phyloP scores from a whole-genome alignment of 1,284 basidiomycete genomes.

The Fistulina hepatica region DNA sequence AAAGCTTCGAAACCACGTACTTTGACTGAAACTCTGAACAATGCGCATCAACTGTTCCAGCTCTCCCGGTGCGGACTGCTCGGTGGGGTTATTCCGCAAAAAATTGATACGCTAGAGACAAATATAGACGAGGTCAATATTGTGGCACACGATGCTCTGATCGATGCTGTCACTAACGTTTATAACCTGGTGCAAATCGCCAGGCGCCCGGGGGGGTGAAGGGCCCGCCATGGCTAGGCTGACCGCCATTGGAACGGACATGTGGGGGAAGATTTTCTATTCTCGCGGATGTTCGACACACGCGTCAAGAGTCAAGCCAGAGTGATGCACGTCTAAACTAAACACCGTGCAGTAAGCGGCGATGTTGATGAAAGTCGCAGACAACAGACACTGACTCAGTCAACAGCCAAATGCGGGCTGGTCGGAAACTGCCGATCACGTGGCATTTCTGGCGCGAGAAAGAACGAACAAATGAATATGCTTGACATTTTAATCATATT shows the following conservation, averaged over 20 bases:
- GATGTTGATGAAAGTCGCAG: no score
- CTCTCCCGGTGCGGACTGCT: conserved; percentile 35
- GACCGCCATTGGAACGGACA: conserved; percentile 28
- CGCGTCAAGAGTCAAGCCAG: no score
- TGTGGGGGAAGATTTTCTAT: conserved; percentile 15
- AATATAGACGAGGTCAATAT: neutral
- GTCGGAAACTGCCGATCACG: no score
- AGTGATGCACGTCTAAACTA: no score
- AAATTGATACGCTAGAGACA: conserved; percentile 31
- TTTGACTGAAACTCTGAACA: conserved; percentile 27
- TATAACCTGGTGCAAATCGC: conserved; percentile 28
- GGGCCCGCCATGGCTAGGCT: conserved; percentile 20
- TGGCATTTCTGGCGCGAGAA: no score
- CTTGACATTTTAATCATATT: no score
- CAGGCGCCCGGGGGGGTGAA: neutral
- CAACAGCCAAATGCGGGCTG: no score
- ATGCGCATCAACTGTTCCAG: conserved; percentile 34
- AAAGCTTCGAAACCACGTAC: neutral
- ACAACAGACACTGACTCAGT: no score
- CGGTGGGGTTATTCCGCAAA: conserved; percentile 35
- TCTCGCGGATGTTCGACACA: no score
- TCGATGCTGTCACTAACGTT: neutral
- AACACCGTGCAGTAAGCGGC: no score
- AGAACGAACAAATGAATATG: no score
- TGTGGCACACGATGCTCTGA: neutral